Evolutionary conservation across 768 basidiomycete species (phyloP), one percentile per base, ranked within the genome.

Genomic region (Pleurotus salmoneostramineus): DNA sequence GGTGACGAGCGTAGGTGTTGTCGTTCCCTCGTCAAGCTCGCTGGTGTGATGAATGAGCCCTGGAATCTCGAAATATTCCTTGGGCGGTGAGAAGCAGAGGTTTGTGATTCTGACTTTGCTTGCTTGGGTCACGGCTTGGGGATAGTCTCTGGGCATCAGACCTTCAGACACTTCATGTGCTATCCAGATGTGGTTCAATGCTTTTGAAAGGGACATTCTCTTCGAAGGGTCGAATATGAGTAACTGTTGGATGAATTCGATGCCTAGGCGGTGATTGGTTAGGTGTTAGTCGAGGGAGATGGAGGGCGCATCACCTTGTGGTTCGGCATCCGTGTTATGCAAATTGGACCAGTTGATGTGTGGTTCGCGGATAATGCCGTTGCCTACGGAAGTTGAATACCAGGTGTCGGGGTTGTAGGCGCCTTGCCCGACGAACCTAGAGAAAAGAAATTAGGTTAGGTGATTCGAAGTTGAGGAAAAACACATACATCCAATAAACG

Each of bases 101-200:
- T 49, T 5, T 11, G 48, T 21, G 15, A 55, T 17, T 10, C 32
- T 14, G 5, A 55, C n/a, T 31, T 31, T 43, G 37, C 43, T 55
- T 31, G 40, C 37, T 14, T 43, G 35, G 17, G 31, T n/a, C 8
- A 55, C 21, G 6, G 27, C 52, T 17, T 55, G 21, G 14, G 36
- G 37, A 17, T 40, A 43, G 36, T 11, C 27, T 17, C n/a, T 17
- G 27, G 52, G 37, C 32, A 40, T 17, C 10, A 21, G 10, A 2
- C 52, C 54, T n/a, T 40, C n/a, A 5, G 32, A 59, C n/a, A 50
- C 51, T 50, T 62, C 52, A 7, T 14, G 37, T 12, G 32, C 31
- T 3, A 98, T 78, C 96, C 96, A 98, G 0, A 83, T 82, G 64
- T 98, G 93, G 0, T 71, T 27, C 6, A 90, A 78, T 0, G 94